Evolutionary conservation across 257 asterid species (phyloP), one percentile per base, ranked within the genome.

Genomic region (Marsdenia floribunda): DNA sequence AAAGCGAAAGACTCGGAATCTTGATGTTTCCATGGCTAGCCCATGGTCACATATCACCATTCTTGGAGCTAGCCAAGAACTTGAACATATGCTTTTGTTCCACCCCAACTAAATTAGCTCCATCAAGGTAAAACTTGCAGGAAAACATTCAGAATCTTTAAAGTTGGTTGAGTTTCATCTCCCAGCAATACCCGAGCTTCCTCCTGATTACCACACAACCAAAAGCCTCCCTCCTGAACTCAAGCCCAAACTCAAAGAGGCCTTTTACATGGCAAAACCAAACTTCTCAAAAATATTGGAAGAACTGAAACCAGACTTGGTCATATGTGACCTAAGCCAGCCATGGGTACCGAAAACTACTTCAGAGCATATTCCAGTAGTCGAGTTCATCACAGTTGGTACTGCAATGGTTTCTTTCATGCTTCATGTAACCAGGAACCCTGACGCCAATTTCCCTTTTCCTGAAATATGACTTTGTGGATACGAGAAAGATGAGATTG

Each of bases 191-290:
- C 80, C 79, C 2, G 73, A 78, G 4, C 89, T 88, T 54, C 86
- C 82, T 3, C 71, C 86, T 22, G 42, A 70, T 70, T 71, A 35
- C 74, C 90, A 88, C 81, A 85, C 91, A 73, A 85, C 92, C 64
- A 87, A 87, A 70, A 89, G 85, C 82, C 88, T 88, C 37, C 89
- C 89, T 2, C 85, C 85, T 19, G 66, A 73, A 44, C 85, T 86
- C 49, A 83, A 84, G 82, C 81, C 84, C 19, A 73, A 53, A 3
- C 89, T 88, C 33, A 78, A 83, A 60, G 75, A 11, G 7, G 85
- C 86, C 29, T 85, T 81, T n/a, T 85, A 84, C 11, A 49, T 54
- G 74, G 71, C 88, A 3, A 24, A 42, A 22, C 80, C 84, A 0
- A 46, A 74, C 12, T 86, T 86, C 50, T 3, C 57, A 6, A 21